Evolutionary conservation across 441 rosid species (phyloP).

Genomic region (Populus hybrid): DNA sequence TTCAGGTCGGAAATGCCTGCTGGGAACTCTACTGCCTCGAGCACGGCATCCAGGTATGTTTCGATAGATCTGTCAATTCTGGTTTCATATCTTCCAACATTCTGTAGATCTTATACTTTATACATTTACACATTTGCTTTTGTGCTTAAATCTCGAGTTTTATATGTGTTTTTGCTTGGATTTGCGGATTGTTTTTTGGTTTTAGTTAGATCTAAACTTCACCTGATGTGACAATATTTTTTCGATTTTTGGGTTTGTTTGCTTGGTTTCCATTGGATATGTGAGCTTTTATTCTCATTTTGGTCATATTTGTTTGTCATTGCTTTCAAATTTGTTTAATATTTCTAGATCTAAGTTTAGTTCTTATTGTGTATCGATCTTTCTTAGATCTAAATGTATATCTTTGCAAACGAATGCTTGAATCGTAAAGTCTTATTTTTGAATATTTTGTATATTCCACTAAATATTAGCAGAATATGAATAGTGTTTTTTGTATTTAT

Average conservation of each 20-base stretch:
- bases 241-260: background rate
- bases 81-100: background rate
- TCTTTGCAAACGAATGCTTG: too few species aligned
- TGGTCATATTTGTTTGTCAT: background rate
- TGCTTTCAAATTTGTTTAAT: background rate
- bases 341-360: background rate
- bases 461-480: too few species aligned
- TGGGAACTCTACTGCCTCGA: slow-evolving; percentile 82
- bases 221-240: background rate
- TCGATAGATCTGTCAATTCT: background rate
- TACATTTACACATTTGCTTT: background rate
- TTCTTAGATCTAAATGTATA: background rate
- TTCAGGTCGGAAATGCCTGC: slow-evolving; percentile 54
- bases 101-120: background rate
- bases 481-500: too few species aligned
- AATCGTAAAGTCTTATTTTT: too few species aligned
- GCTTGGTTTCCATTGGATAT: background rate
- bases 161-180: background rate
- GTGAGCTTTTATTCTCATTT: background rate
- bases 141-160: slow-evolving; percentile 1
- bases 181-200: background rate
- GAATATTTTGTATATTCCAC: too few species aligned
- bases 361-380: background rate
- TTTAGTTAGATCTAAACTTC: background rate
- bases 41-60: slow-evolving; percentile 77